Evolutionary conservation across 257 asterid species (phyloP).

Genomic region (Nicotiana paniculata): DNA sequence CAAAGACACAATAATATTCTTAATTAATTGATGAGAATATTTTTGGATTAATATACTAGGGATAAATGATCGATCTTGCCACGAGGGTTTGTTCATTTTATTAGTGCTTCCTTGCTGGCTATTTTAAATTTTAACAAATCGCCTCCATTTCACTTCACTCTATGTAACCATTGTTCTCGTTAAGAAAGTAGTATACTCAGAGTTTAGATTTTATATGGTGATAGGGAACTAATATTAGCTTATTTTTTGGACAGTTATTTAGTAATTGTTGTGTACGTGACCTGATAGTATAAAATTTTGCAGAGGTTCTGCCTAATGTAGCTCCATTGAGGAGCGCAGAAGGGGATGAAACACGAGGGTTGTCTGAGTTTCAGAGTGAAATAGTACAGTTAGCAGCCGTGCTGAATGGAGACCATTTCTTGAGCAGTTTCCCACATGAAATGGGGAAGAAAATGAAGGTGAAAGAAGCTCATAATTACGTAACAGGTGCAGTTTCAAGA

Average conservation of each 20-base stretch:
- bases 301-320: slow-evolving; percentile 62
- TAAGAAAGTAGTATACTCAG: too few species aligned
- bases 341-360: slow-evolving; percentile 38
- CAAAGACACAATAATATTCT: not conserved
- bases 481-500: slow-evolving; percentile 58
- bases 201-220: too few species aligned
- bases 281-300: not conserved
- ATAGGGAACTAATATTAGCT: too few species aligned
- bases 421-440: slow-evolving; percentile 51
- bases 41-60: not conserved
- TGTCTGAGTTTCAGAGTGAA: slow-evolving; percentile 71
- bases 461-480: slow-evolving; percentile 56
- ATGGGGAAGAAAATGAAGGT: slow-evolving; percentile 59
- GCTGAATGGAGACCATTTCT: slow-evolving; percentile 60
- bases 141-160: not conserved
- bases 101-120: not conserved
- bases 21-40: not conserved
- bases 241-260: too few species aligned
- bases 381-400: slow-evolving; percentile 68
- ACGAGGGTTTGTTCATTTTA: not conserved
- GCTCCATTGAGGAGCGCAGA: slow-evolving; percentile 36
- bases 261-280: too few species aligned
- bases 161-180: not conserved
- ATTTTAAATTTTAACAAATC: not conserved
- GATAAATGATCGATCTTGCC: not conserved